These are phyloP conservation scores for Xanthoceras sorbifolium DNA, from an alignment of 345 rosid species.

Conservation along the genomic window DNA sequence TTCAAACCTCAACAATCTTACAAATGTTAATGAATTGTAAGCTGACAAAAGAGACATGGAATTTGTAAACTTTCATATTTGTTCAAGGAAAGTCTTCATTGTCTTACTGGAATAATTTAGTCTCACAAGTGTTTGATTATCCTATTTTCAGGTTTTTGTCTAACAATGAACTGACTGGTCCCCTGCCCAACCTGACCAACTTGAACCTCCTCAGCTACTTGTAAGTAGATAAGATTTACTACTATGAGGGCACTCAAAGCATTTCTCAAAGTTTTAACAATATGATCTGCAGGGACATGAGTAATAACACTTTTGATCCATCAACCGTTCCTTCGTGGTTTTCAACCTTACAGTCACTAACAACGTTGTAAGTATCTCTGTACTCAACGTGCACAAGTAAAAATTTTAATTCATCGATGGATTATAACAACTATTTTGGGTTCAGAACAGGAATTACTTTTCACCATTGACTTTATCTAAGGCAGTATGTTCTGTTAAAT, in stretches of 20 bases:
- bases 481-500: background rate
- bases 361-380: slow-evolving; percentile 66
- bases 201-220: slow-evolving; percentile 54
- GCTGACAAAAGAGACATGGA: slow-evolving; percentile 23
- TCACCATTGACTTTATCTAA: background rate
- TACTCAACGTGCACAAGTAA: background rate
- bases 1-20: slow-evolving; percentile 55
- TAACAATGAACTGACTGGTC: slow-evolving; percentile 60
- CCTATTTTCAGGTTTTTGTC: slow-evolving; percentile 63
- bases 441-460: no score
- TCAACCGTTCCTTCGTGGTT: slow-evolving; percentile 66
- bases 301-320: slow-evolving; percentile 65
- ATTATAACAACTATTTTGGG: background rate
- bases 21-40: slow-evolving; percentile 62
- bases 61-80: slow-evolving; percentile 1
- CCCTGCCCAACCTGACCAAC: slow-evolving; percentile 60
- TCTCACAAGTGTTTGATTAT: background rate
- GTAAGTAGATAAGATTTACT: slow-evolving; percentile 46
- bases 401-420: no score
- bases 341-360: slow-evolving; percentile 41
- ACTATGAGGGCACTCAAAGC: background rate
- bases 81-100: background rate
- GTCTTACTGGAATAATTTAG: background rate
- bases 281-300: slow-evolving; percentile 63
- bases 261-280: background rate